These are phyloP conservation scores for Kalmusia sp. DNA, from an alignment of 2,329 filamentous ascomycete species.

Conservation along the genomic window DNA sequence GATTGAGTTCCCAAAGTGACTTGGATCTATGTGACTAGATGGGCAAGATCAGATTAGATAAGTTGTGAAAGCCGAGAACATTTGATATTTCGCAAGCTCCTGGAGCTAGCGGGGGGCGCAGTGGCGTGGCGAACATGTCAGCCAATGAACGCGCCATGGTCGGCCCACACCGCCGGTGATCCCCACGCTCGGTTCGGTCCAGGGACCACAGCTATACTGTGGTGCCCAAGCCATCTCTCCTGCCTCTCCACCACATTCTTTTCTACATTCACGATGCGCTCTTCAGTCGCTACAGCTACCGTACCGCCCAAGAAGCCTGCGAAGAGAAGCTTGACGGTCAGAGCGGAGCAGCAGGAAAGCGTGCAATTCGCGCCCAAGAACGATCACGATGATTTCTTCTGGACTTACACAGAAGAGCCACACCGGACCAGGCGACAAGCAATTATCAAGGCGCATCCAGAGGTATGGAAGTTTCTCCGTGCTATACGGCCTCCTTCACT, in stretches of 20 bases:
- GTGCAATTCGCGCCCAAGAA: slow-evolving; percentile 15
- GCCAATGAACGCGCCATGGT: slow-evolving; percentile 12
- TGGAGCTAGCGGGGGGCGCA: neutral
- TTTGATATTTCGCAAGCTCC: neutral
- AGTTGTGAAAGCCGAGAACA: slow-evolving; percentile 1
- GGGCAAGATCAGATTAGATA: slow-evolving; percentile 8
- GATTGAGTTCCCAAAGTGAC: too few species aligned
- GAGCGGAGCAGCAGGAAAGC: slow-evolving; percentile 21
- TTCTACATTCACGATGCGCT: slow-evolving; percentile 34
- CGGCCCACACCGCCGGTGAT: slow-evolving; percentile 6
- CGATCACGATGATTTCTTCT: slow-evolving; percentile 77
- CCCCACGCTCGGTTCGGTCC: slow-evolving; percentile 2
- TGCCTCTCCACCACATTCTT: slow-evolving; percentile 12
- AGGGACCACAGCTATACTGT: slow-evolving; percentile 1
- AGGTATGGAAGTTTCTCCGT: slow-evolving; percentile 62
- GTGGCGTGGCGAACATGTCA: neutral
- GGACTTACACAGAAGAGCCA: slow-evolving; percentile 98
- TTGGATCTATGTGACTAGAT: too few species aligned
- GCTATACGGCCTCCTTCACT: slow-evolving; percentile 6
- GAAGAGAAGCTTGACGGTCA: slow-evolving; percentile 30
- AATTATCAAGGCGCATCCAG: slow-evolving; percentile 98
- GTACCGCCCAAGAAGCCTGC: slow-evolving; percentile 31
- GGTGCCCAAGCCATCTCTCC: neutral
- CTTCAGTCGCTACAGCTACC: slow-evolving; percentile 46
- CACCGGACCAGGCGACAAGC: slow-evolving; percentile 88